phyloP scores from a whole-genome alignment of 495 filamentous ascomycete species.

The Penicillium fimorum region DNA sequence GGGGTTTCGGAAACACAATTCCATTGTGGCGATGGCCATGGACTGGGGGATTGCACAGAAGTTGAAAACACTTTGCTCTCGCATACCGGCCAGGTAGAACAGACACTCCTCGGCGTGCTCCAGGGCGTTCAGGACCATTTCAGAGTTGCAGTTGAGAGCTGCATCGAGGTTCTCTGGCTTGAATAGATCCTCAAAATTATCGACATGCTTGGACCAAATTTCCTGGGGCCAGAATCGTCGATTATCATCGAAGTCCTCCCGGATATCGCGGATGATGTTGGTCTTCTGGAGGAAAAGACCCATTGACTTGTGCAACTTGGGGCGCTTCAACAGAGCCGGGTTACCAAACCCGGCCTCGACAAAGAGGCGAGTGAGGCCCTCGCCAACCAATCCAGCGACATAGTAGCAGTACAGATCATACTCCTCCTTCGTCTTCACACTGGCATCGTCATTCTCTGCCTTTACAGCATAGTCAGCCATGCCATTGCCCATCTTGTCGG shows the following conservation, averaged over 20 bases:
- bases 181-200: slow-evolving; percentile 86
- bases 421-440: slow-evolving; percentile 78
- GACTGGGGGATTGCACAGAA: slow-evolving; percentile 97
- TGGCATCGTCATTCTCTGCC: slow-evolving; percentile 70
- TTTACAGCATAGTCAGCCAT: slow-evolving; percentile 95
- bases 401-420: slow-evolving; percentile 98
- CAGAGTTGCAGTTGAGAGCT: slow-evolving; percentile 84
- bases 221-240: slow-evolving; percentile 92
- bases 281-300: slow-evolving; percentile 96
- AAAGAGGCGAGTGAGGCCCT: slow-evolving; percentile 88
- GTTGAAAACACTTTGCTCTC: slow-evolving; percentile 99
- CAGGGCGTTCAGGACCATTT: slow-evolving; percentile 90
- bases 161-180: slow-evolving; percentile 73
- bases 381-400: slow-evolving; percentile 93
- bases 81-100: slow-evolving; percentile 94
- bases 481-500: slow-evolving; percentile 92
- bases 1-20: slow-evolving; percentile 90
- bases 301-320: slow-evolving; percentile 88
- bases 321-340: slow-evolving; percentile 72
- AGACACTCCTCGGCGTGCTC: slow-evolving; percentile 88
- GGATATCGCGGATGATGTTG: slow-evolving; percentile 95
- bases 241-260: slow-evolving; percentile 83
- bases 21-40: slow-evolving; percentile 94
- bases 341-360: slow-evolving; percentile 88
- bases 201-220: slow-evolving; percentile 93